Evolutionary conservation across 1,284 basidiomycete species (phyloP).

Genomic region (Apiotrichum veenhuisii): DNA sequence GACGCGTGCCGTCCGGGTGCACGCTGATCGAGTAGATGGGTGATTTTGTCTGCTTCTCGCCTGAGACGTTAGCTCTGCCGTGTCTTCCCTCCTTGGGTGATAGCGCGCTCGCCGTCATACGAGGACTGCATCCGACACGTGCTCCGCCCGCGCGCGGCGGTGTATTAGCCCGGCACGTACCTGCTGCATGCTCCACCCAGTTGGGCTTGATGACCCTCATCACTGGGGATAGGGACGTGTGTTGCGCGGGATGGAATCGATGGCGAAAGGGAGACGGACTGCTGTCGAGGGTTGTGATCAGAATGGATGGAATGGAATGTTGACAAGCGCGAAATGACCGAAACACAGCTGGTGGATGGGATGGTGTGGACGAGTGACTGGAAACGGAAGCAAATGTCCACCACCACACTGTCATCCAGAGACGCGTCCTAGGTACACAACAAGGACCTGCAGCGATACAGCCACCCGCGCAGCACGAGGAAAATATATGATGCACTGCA

Average conservation of each 20-base stretch:
- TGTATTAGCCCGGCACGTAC: not conserved
- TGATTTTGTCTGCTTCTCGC: conserved; percentile 61
- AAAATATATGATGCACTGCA: too few species aligned
- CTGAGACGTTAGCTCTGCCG: conserved; percentile 15
- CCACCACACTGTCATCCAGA: too few species aligned
- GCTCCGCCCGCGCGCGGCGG: not conserved
- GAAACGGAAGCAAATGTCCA: too few species aligned
- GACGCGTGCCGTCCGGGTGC: conserved; percentile 90
- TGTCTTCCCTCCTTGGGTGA: not conserved
- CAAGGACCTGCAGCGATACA: too few species aligned
- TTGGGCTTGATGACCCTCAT: conserved; percentile 50
- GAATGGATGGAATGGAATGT: not conserved
- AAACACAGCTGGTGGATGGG: too few species aligned
- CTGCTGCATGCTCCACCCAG: conserved; percentile 47
- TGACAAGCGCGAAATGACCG: not conserved
- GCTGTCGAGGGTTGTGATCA: too few species aligned
- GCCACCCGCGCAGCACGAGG: too few species aligned
- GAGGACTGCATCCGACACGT: not conserved
- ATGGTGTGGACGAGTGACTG: too few species aligned
- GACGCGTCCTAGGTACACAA: too few species aligned
- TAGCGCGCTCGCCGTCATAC: not conserved
- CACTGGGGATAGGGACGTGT: not conserved
- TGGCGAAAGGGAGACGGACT: too few species aligned
- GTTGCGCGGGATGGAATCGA: not conserved
- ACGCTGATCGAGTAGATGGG: conserved; percentile 91